Evolutionary conservation across 257 asterid genomes (phyloP).

Genomic region (Ophiorrhiza pumila): DNA sequence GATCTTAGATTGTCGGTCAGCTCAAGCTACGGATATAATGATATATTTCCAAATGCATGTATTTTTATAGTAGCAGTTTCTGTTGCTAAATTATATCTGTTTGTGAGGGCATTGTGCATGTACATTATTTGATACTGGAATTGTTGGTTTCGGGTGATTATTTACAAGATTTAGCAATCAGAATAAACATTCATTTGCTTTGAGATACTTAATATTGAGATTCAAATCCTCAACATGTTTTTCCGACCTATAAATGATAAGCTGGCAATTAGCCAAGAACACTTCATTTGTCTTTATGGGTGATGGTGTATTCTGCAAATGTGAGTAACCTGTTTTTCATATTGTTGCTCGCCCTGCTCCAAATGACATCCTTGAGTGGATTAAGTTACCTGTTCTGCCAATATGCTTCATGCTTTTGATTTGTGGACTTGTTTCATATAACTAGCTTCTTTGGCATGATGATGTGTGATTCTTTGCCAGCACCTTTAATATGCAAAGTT

Average conservation of each 20-base stretch:
- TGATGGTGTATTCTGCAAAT: conserved; percentile 14
- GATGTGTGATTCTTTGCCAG: neutral
- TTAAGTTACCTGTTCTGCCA: conserved; percentile 48
- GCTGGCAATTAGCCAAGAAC: neutral
- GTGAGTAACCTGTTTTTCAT: conserved; percentile 93
- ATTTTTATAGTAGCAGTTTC: neutral
- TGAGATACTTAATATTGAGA: neutral
- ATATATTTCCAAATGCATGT: no score
- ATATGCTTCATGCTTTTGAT: neutral
- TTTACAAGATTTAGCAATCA: neutral
- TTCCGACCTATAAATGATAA: neutral
- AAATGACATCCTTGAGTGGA: conserved; percentile 97
- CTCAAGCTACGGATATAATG: no score
- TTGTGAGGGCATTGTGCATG: neutral
- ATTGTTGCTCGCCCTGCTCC: conserved; percentile 95
- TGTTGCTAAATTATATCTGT: neutral
- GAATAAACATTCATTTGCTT: neutral
- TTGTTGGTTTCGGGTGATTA: neutral
- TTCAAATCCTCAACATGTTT: neutral
- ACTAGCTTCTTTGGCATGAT: neutral
- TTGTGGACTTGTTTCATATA: neutral
- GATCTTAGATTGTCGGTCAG: no score
- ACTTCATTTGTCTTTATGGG: neutral
- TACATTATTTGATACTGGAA: neutral
- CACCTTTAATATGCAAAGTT: neutral